Percentiles rank a stretch among this genome's conserved stretches.
Conservation (phyloP, 2,329 filamentous ascomycete species). For the Penicillium sp. region DNA sequence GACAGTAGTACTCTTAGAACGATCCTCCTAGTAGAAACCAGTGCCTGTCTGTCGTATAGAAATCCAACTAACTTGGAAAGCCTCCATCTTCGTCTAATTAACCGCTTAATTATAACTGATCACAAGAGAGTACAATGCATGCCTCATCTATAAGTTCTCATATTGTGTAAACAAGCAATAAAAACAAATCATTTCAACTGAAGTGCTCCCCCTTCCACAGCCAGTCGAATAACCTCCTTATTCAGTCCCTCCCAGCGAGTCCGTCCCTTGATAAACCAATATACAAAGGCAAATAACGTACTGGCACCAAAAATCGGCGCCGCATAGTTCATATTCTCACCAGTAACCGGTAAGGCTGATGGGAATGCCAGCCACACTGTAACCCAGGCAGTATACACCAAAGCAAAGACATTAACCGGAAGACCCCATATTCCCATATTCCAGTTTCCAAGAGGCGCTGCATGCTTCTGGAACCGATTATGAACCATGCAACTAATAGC, state of each 20-base stretch:
- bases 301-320: constrained; percentile 26
- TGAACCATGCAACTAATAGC: constrained; percentile 31
- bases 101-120: neutral
- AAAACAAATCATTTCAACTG: constrained; percentile 3
- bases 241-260: constrained; percentile 8
- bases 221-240: constrained; percentile 8
- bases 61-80: neutral
- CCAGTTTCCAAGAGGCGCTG: constrained; percentile 25
- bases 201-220: constrained; percentile 6
- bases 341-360: constrained; percentile 26
- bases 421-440: constrained; percentile 21
- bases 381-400: constrained; percentile 28
- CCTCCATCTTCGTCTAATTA: too few species aligned
- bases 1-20: neutral
- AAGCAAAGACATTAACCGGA: constrained; percentile 30
- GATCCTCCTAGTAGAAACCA: neutral
- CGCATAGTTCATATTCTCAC: constrained; percentile 35
- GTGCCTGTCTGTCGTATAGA: neutral
- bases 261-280: constrained; percentile 11
- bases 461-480: constrained; percentile 22
- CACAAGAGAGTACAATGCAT: neutral
- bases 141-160: neutral
- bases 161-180: neutral
- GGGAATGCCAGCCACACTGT: constrained; percentile 32
- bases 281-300: constrained; percentile 5